phyloP scores from a whole-genome alignment of 2,329 filamentous ascomycete genomes.

The Sordariomycetes sp. region DNA sequence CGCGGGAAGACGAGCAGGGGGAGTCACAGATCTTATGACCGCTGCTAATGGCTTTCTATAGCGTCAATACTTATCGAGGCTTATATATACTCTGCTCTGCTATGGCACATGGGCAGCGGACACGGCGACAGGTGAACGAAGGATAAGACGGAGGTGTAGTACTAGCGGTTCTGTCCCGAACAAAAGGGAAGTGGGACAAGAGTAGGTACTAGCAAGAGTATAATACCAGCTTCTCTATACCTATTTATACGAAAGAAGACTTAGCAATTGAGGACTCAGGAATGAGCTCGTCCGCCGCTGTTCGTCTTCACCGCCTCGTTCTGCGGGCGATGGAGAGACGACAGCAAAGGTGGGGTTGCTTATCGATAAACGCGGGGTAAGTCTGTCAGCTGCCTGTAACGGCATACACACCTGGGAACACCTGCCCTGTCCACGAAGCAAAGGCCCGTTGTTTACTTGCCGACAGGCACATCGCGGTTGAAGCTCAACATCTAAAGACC shows the following conservation, averaged over 20 bases:
- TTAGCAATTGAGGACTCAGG: neutral
- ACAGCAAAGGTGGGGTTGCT: neutral
- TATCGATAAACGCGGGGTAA: slow-evolving; percentile 5
- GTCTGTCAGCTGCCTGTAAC: neutral
- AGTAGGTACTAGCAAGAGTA: too few relatives aligned
- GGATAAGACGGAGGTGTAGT: neutral
- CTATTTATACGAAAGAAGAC: too few relatives aligned
- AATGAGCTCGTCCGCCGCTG: neutral
- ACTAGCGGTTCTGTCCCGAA: neutral
- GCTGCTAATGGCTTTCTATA: neutral
- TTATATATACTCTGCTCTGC: neutral
- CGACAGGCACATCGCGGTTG: neutral
- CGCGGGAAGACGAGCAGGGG: neutral
- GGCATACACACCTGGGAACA: neutral
- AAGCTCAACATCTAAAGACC: neutral
- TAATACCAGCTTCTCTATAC: too few relatives aligned
- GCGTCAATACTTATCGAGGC: neutral
- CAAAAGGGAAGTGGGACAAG: neutral
- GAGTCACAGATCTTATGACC: neutral
- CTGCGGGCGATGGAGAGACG: neutral
- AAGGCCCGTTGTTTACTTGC: neutral
- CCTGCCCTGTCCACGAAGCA: neutral
- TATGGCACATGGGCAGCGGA: neutral
- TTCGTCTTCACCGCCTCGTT: neutral
- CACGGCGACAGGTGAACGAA: neutral